Evolutionary conservation across 2,329 filamentous ascomycete species (phyloP), one percentile per base, ranked within the genome.

Genomic region (Alternaria incomplexa): DNA sequence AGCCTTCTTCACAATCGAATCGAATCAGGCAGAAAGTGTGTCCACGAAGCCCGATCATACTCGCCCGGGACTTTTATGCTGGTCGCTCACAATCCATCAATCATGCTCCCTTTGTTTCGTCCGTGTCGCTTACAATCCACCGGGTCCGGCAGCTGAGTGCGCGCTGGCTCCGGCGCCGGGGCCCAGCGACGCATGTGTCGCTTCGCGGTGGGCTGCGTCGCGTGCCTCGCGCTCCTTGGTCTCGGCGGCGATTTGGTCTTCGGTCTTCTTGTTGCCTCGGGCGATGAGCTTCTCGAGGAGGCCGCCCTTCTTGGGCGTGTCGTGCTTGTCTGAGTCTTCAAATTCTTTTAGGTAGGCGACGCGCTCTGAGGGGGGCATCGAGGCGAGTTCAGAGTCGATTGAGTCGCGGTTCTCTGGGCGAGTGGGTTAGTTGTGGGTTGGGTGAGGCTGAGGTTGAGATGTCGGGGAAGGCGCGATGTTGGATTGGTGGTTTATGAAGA

Each of bases 281-380:
- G 73, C 74, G 50, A 78, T 78, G 53, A 78, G 67, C 69, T 70
- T 74, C 50, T 78, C 74, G 20, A 78, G 66, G 17, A 76, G 69
- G 23, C 73, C 70, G 28, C 75, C 75, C 67, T 75, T 76, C 67
- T 77, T 79, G 28, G 73, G 71, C 45, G 61, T 57, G 54, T 67
- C 77, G 25, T 69, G 65, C 59, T 72, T 71, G 64, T 79, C 77
- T 32, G 75, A 76, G 26, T 79, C 73, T 45, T 79, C 77, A 40
- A 76, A 77, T 63, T 79, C 76, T 61, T 75, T 74, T 12, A 78
- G 61, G 57, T 79, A 79, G 30, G 72, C 72, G 28, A 73, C 73
- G 59, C 77, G 75, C 66, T 79, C 77, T 15, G 73, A 68, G 8
- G 75, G 75, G 13, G 71, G 62, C 72, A 78, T 77, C 48, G 68